Evolutionary conservation across 2,329 filamentous ascomycete species (phyloP).

Genomic region (Verticillium isaacii): DNA sequence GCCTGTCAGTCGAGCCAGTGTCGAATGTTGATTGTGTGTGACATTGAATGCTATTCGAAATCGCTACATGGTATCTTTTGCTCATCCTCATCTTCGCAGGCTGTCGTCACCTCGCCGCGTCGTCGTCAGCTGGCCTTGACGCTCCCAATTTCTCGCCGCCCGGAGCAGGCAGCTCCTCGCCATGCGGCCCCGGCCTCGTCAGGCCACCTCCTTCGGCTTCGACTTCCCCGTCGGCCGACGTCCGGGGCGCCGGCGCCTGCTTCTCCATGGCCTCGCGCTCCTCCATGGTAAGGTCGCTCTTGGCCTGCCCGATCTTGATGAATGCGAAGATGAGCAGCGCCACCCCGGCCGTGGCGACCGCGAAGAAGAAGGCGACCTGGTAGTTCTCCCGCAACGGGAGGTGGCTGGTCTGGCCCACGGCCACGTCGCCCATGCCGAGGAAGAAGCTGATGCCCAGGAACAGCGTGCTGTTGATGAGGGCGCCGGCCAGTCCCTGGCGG

Average conservation of each 20-base stretch:
- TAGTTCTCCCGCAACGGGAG: slow-evolving; percentile 49
- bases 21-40: not conserved
- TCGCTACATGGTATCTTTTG: slow-evolving; percentile 3
- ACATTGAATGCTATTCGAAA: not conserved
- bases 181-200: not conserved
- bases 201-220: not conserved
- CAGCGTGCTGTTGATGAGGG: slow-evolving; percentile 64
- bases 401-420: slow-evolving; percentile 42
- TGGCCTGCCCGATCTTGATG: slow-evolving; percentile 28
- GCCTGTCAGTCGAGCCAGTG: not conserved
- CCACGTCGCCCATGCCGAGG: slow-evolving; percentile 66
- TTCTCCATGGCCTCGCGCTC: slow-evolving; percentile 13
- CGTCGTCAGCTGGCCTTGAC: no score
- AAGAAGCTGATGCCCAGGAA: slow-evolving; percentile 70
- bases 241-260: slow-evolving; percentile 1
- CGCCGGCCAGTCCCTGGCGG: slow-evolving; percentile 68
- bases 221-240: not conserved
- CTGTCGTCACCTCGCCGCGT: no score
- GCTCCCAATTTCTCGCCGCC: no score
- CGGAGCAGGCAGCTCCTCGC: no score
- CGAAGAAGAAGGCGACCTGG: slow-evolving; percentile 63
- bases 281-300: slow-evolving; percentile 15
- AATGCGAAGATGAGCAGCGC: slow-evolving; percentile 51
- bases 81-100: slow-evolving; percentile 3
- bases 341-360: slow-evolving; percentile 48